phyloP scores from a whole-genome alignment of 768 basidiomycete genomes.

The Suillus subaureus region DNA sequence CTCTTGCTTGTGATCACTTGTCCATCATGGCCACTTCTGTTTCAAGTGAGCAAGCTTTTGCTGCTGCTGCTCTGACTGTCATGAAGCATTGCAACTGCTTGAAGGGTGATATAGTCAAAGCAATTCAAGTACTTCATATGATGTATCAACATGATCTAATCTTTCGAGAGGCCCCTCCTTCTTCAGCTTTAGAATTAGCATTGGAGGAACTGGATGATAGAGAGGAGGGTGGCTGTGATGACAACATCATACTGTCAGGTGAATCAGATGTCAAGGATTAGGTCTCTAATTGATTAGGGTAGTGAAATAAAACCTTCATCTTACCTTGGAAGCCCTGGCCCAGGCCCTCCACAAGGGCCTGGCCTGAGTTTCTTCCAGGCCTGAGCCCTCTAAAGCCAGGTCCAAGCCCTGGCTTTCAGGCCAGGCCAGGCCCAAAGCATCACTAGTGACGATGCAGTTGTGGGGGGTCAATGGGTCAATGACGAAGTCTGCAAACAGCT shows the following conservation, averaged over 20 bases:
- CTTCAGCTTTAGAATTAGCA: constrained; percentile 4
- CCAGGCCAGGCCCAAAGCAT: background rate
- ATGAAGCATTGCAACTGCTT: constrained; percentile 26
- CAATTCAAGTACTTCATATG: constrained; percentile 25
- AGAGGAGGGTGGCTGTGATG: background rate
- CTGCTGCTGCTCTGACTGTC: constrained; percentile 41
- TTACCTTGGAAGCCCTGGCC: background rate
- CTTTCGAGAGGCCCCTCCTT: constrained; percentile 1
- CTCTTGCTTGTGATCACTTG: background rate
- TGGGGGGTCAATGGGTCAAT: too few species aligned
- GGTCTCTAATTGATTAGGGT: background rate
- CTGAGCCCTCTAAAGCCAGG: too few species aligned
- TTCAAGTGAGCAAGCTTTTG: constrained; percentile 27
- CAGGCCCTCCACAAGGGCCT: background rate
- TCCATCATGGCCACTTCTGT: background rate
- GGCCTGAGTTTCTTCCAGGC: background rate
- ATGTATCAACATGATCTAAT: too few species aligned
- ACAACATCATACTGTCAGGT: background rate
- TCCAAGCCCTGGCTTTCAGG: constrained; percentile 4
- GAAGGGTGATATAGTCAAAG: too few species aligned
- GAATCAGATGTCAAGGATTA: too few species aligned
- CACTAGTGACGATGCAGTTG: too few species aligned
- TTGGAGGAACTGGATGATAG: background rate
- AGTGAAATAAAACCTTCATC: background rate
- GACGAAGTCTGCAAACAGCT: background rate